These are phyloP conservation scores for Cladophialophora immunda DNA, from an alignment of 2,329 filamentous ascomycete genomes.

Conservation along the genomic window DNA sequence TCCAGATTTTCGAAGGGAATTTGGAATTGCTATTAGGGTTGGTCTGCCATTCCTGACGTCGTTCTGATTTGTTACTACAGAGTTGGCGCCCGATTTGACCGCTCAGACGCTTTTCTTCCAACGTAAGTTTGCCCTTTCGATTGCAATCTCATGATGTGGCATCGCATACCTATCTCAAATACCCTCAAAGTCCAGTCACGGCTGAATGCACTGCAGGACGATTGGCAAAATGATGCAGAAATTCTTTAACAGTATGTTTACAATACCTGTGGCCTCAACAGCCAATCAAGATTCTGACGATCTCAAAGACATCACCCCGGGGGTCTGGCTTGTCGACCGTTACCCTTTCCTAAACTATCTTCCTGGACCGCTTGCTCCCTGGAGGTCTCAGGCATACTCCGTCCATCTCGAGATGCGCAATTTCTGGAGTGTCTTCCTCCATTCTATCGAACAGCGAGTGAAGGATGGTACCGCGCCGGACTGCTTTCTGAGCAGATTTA, in stretches of 20 bases:
- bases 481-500: constrained; percentile 18
- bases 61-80: background rate
- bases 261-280: background rate
- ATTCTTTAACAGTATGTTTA: constrained; percentile 15
- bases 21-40: background rate
- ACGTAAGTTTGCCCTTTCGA: background rate
- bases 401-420: constrained; percentile 5
- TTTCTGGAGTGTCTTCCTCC: constrained; percentile 16
- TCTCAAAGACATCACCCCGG: constrained; percentile 42
- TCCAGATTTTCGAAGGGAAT: background rate
- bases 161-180: background rate
- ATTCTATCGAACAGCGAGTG: constrained; percentile 13
- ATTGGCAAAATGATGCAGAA: constrained; percentile 18
- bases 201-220: background rate
- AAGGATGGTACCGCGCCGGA: constrained; percentile 18
- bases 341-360: constrained; percentile 54
- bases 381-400: constrained; percentile 8
- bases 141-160: background rate
- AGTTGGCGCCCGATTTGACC: constrained; percentile 14
- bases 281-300: background rate
- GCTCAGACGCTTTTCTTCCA: constrained; percentile 15
- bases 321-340: constrained; percentile 57
- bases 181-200: background rate
- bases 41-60: background rate
- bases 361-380: constrained; percentile 44